Base-by-base conservation (phyloP, 805 yeast genomes). In the Danielia reshetovae region DNA sequence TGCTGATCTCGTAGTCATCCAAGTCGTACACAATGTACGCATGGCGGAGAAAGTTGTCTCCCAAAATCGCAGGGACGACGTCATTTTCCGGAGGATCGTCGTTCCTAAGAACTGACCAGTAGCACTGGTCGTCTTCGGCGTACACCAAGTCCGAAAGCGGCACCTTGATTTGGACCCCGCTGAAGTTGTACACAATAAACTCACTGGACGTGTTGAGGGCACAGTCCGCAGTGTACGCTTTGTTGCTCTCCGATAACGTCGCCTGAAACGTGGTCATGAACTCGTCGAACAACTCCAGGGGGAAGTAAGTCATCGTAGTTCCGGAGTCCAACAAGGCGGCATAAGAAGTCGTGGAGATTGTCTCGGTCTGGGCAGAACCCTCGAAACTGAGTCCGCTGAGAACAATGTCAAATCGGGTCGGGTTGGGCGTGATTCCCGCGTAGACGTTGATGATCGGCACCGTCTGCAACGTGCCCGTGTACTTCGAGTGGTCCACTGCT, bases 21-120 rank as follows among this genome's bases (percentile, higher is more conserved):
- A 79, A 58, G 54, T 83, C 82, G 55, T 72, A 79, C 11, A 79
- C 85, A 18, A 77, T 68, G 54, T 80, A 82, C 2, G 81, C 79
- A 38, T 74, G 69, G 35, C 85, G 66, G 43, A 84, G 58, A 51
- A 83, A 74, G 29, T 74, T 70, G 51, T 81, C 88, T 8, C 93
- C 93, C 24, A 84, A 62, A 35, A 79, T 66, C 12, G 61, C 46
- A 36, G 49, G 51, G 21, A 24, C 19, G 18, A 13, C 30, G 12
- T 23, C 13, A 17, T 54, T 59, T 10, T 39, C 45, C 9, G 22
- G 7, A 7, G 7, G 9, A 7, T 7, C 7, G 9, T 7, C 9
- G 7, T 19, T 7, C 22, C 9, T 9, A 19, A 55, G 34, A 15
- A 60, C 44, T 4, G 65, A 62, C 39, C 62, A 50, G 31, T 40